Base-by-base conservation (phyloP, 805 yeast species). In the Yarrowia keelungensis region DNA sequence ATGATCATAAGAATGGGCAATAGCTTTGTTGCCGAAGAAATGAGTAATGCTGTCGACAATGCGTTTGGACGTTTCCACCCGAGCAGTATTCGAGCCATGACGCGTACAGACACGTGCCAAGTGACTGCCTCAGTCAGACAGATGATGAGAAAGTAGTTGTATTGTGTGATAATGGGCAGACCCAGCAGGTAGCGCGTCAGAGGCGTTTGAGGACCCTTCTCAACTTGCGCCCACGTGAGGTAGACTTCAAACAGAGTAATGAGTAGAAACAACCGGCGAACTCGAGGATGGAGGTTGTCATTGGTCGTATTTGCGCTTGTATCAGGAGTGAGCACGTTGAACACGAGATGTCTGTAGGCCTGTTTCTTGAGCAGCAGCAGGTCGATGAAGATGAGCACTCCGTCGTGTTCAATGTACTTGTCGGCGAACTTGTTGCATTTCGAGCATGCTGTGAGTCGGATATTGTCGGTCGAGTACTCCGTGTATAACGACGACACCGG, bases 1-100 rank as follows among this genome's bases (percentile, higher is more conserved):
- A 95, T 94, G 41, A 95, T 81, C 93, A 94, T 94, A 42, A 95
- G 82, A 19, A 95, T 89, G 0, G 99, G 99, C 71, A 94, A 88
- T 26, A 94, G 81, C 75, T 90, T 91, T 47, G 94, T 88, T 0
- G 91, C 86, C 53, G 91, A 87, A 0, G 98, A 88, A 7, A 92
- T 83, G 54, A 93, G 75, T 1, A 92, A 82, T 0, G 97, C 89
- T 10, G 88, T 83, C 0, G 92, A 83, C 16, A 93, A 76, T 15
- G 84, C 78, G 53, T 78, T 79, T 50, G 81, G 82, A 43, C 76
- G 75, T 64, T 77, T 76, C 78, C 81, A 81, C 5, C 73, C 74
- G n/a, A 80, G 70, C 72, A 75, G 74, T 14, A 68, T 68, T 16
- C 74, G 70, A 0, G 83, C 79, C 59, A 80, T 64, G 9, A 69